Evolutionary conservation across 2,329 filamentous ascomycete species (phyloP).

Genomic region (Plectosphaerella sp.): DNA sequence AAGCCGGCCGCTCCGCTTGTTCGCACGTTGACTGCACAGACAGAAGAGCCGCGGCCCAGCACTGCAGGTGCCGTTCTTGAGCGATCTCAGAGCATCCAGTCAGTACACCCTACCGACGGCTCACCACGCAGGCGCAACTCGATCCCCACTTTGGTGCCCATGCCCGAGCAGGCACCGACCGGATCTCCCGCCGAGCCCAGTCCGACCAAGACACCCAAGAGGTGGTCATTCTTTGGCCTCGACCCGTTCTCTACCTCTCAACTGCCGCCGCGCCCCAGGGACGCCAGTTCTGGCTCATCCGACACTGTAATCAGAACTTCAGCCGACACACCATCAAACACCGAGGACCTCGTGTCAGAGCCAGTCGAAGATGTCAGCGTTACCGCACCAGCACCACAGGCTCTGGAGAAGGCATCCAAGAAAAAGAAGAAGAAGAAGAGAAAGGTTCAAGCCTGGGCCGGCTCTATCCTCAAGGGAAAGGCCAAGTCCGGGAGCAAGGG

Average conservation of each 20-base stretch:
- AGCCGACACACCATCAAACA: slow-evolving; percentile 20
- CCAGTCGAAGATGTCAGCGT: slow-evolving; percentile 13
- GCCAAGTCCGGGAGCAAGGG: slow-evolving; percentile 43
- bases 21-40: slow-evolving; percentile 34
- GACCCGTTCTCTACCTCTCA: slow-evolving; percentile 46
- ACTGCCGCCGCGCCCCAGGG: slow-evolving; percentile 42
- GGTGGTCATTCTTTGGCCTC: slow-evolving; percentile 59
- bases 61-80: slow-evolving; percentile 70
- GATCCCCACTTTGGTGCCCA: slow-evolving; percentile 47
- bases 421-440: slow-evolving; percentile 55
- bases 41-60: slow-evolving; percentile 55
- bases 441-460: slow-evolving; percentile 71
- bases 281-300: slow-evolving; percentile 41
- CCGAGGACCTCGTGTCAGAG: slow-evolving; percentile 31
- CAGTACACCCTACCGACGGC: slow-evolving; percentile 20
- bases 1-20: slow-evolving; percentile 21
- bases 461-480: slow-evolving; percentile 62
- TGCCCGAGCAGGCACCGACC: slow-evolving; percentile 27
- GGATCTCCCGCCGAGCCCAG: slow-evolving; percentile 35
- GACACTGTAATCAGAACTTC: slow-evolving; percentile 27
- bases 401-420: slow-evolving; percentile 23
- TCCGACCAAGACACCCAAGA: slow-evolving; percentile 47
- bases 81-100: slow-evolving; percentile 33
- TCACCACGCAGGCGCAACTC: slow-evolving; percentile 53
- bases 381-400: slow-evolving; percentile 16